Evolutionary conservation across 805 yeast species (phyloP).

Genomic region (Komagataella pastoris): DNA sequence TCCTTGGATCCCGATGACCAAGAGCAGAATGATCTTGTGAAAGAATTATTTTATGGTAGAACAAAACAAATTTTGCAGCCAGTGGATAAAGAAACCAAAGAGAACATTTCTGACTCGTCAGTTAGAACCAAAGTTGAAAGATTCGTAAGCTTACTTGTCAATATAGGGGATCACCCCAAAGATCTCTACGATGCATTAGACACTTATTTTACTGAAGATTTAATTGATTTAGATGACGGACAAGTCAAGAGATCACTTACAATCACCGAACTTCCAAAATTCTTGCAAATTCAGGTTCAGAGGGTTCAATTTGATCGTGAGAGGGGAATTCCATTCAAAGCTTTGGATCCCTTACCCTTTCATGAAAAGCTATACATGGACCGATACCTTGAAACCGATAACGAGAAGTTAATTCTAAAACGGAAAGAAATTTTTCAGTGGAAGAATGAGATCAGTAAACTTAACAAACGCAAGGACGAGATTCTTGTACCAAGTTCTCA

Average conservation of each 20-base stretch:
- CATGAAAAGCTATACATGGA: conserved; percentile 73
- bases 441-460: conserved; percentile 37
- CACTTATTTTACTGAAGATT: conserved; percentile 65
- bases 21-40: conserved; percentile 77
- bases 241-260: conserved; percentile 63
- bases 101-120: conserved; percentile 5
- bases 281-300: conserved; percentile 86
- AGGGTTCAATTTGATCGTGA: conserved; percentile 82
- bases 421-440: conserved; percentile 47
- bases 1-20: conserved; percentile 47
- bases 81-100: conserved; percentile 17
- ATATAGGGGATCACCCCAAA: conserved; percentile 79
- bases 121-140: conserved; percentile 52
- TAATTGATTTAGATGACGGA: conserved; percentile 57
- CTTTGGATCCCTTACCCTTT: conserved; percentile 71
- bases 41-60: conserved; percentile 72
- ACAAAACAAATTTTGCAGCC: conserved; percentile 68
- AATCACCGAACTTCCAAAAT: conserved; percentile 59
- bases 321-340: conserved; percentile 63
- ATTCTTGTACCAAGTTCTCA: conserved; percentile 33
- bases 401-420: conserved; percentile 34
- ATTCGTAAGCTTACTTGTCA: conserved; percentile 70
- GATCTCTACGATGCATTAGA: conserved; percentile 88
- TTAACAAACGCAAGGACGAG: conserved; percentile 28
- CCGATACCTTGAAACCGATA: conserved; percentile 66